phyloP scores from a whole-genome alignment of 2,329 filamentous ascomycete species.

The Beauveria pseudobassiana region DNA sequence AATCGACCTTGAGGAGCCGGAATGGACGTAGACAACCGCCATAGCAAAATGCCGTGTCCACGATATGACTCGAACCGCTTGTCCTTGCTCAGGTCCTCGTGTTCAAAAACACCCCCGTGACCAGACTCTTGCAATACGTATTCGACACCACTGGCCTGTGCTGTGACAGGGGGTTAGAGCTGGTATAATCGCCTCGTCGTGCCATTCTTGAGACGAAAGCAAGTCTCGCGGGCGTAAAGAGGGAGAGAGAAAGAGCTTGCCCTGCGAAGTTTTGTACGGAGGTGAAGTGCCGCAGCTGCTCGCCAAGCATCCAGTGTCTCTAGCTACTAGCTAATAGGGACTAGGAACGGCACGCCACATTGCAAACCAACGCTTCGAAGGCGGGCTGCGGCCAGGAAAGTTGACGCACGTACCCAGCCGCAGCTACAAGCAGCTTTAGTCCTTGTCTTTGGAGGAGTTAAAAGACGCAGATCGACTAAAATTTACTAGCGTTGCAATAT shows the following conservation, averaged over 20 bases:
- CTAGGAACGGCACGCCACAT: not conserved
- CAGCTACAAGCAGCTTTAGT: not conserved
- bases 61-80: not conserved
- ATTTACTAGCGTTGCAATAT: not conserved
- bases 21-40: constrained; percentile 42
- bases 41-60: constrained; percentile 20
- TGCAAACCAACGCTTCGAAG: constrained; percentile 14
- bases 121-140: not conserved
- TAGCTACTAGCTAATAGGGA: not conserved
- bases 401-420: not conserved
- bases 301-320: not conserved
- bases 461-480: too few relatives aligned
- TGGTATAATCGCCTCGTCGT: not conserved
- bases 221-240: not conserved
- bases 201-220: not conserved
- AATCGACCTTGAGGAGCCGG: constrained; percentile 43
- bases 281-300: not conserved
- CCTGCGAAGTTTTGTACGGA: not conserved
- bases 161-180: not conserved
- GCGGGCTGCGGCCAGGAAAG: not conserved
- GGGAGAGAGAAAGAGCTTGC: not conserved
- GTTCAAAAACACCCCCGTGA: not conserved
- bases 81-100: not conserved
- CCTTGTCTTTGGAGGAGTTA: too few relatives aligned
- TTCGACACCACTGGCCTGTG: not conserved